Evolutionary conservation across 2,329 filamentous ascomycete genomes (phyloP).

Genomic region (Neodidymelliopsis sp.): DNA sequence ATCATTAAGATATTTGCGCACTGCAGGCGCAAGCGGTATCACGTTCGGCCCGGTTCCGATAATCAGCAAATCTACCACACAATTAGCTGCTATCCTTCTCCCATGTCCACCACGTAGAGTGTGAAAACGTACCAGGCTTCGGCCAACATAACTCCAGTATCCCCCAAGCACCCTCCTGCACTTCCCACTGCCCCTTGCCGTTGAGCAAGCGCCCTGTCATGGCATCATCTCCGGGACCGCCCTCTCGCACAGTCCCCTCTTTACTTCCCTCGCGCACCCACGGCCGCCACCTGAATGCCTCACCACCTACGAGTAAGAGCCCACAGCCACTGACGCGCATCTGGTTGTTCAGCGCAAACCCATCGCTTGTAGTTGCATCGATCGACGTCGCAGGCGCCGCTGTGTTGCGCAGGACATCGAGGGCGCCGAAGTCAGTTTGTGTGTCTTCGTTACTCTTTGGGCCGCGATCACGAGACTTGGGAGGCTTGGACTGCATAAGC

Average conservation of each 20-base stretch:
- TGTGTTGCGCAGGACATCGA: conserved; percentile 80
- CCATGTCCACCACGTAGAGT: neutral
- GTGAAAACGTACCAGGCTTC: conserved; percentile 73
- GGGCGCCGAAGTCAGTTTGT: conserved; percentile 73
- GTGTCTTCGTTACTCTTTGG: conserved; percentile 68
- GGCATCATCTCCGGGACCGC: conserved; percentile 39
- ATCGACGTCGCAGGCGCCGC: conserved; percentile 82
- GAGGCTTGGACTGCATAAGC: conserved; percentile 42
- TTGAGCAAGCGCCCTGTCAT: conserved; percentile 67
- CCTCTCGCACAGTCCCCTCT: conserved; percentile 43
- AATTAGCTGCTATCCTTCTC: conserved; percentile 16
- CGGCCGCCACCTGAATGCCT: conserved; percentile 88
- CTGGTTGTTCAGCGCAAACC: conserved; percentile 87
- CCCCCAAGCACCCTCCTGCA: conserved; percentile 74
- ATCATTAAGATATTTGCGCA: conserved; percentile 73
- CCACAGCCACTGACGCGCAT: conserved; percentile 73
- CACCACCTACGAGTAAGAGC: conserved; percentile 80
- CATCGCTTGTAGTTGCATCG: conserved; percentile 80
- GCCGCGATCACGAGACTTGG: conserved; percentile 64
- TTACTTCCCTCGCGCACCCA: conserved; percentile 65
- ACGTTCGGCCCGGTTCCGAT: conserved; percentile 84
- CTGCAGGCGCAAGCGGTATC: conserved; percentile 76
- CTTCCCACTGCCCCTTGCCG: conserved; percentile 80
- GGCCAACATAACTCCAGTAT: conserved; percentile 83
- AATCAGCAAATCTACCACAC: conserved; percentile 76